Conservation (phyloP, 495 filamentous ascomycete species). For the Xylaria intraflava region DNA sequence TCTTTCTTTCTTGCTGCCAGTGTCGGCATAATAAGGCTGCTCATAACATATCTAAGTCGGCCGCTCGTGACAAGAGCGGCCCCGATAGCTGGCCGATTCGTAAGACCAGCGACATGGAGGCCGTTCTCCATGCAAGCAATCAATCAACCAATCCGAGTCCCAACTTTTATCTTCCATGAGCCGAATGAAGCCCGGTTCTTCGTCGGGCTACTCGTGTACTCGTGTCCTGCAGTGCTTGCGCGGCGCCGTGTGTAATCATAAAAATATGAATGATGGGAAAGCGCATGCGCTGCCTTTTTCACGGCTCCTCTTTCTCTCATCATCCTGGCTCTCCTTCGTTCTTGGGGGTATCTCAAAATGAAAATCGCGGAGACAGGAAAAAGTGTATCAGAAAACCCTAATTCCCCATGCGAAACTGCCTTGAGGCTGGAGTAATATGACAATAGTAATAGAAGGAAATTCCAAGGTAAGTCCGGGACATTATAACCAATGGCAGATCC, state of each 20-base stretch:
- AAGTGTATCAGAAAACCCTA: conserved; percentile 21
- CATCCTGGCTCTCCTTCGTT: conserved; percentile 19
- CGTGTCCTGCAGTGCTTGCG: conserved; percentile 12
- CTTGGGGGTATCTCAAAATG: conserved; percentile 27
- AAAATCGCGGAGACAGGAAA: conserved; percentile 29
- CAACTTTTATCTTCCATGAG: conserved; percentile 8
- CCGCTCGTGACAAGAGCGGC: neutral
- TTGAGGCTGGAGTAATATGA: conserved; percentile 31
- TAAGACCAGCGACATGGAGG: neutral
- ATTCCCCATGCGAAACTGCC: conserved; percentile 24
- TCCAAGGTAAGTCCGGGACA: conserved; percentile 26
- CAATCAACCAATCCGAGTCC: conserved; percentile 1
- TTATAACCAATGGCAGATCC: conserved; percentile 23
- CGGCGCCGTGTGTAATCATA: conserved; percentile 8
- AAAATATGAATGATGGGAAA: conserved; percentile 14
- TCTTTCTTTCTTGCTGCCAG: neutral
- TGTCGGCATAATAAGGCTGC: neutral
- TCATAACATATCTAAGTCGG: neutral
- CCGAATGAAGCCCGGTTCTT: neutral
- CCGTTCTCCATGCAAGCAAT: neutral
- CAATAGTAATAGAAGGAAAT: conserved; percentile 25
- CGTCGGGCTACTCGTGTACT: neutral
- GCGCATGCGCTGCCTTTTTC: conserved; percentile 22
- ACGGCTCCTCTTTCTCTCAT: conserved; percentile 22
- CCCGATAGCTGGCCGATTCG: neutral